These are phyloP conservation scores for Mycena rosella DNA, from an alignment of 768 basidiomycete genomes.

Conservation along the genomic window DNA sequence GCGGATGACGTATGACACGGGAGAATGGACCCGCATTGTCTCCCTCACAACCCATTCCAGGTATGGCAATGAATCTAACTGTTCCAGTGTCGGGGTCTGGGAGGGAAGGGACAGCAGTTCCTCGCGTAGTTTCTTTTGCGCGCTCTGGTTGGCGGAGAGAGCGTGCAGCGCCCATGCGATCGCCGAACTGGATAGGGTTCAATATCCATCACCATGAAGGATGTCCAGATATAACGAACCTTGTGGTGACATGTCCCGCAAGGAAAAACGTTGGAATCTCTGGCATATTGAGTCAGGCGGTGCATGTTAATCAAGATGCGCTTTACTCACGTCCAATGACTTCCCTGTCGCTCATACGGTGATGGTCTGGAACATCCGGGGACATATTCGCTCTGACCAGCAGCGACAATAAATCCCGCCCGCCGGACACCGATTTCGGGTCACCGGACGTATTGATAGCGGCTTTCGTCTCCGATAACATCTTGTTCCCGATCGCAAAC, in stretches of 20 bases:
- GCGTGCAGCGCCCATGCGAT: slow-evolving; percentile 58
- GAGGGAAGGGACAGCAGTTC: slow-evolving; percentile 53
- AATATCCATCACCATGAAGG: not conserved
- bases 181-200: slow-evolving; percentile 19
- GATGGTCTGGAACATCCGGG: slow-evolving; percentile 55
- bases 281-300: not conserved
- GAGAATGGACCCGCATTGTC: slow-evolving; percentile 32
- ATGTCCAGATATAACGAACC: not conserved
- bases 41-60: slow-evolving; percentile 28
- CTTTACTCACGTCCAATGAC: slow-evolving; percentile 58
- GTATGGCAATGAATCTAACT: slow-evolving; percentile 45
- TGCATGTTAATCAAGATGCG: slow-evolving; percentile 19
- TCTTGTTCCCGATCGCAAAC: not conserved
- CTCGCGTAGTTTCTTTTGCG: slow-evolving; percentile 57
- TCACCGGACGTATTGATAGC: not conserved
- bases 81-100: slow-evolving; percentile 56
- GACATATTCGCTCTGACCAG: slow-evolving; percentile 65
- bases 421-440: slow-evolving; percentile 43
- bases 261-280: slow-evolving; percentile 28
- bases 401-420: slow-evolving; percentile 61
- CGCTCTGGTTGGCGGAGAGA: slow-evolving; percentile 49
- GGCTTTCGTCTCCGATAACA: slow-evolving; percentile 14
- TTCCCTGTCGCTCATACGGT: slow-evolving; percentile 60
- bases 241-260: slow-evolving; percentile 30
- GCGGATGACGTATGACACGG: slow-evolving; percentile 42